These are phyloP conservation scores for Raphanus raphanistrum DNA, from an alignment of 345 rosid genomes.

Conservation along the genomic window DNA sequence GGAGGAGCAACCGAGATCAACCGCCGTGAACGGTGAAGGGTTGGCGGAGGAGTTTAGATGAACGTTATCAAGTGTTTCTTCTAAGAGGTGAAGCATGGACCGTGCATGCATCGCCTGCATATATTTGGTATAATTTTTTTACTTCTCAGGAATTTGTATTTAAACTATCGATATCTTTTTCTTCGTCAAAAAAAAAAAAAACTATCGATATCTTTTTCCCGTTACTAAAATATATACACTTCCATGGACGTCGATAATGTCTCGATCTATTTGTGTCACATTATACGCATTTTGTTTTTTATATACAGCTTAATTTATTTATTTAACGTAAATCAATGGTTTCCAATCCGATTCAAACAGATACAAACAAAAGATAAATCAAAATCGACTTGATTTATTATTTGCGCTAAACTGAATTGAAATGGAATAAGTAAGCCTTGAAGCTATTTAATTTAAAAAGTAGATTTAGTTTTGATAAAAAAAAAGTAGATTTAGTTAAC, in stretches of 20 bases:
- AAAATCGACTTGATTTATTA: neutral
- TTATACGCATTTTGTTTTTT: neutral
- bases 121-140: neutral
- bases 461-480: no score
- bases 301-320: neutral
- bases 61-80: slow-evolving; percentile 78
- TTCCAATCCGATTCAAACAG: neutral
- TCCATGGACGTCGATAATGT: slow-evolving; percentile 24
- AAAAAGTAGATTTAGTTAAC: neutral
- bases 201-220: neutral
- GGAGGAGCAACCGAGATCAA: slow-evolving; percentile 89
- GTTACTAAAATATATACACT: slow-evolving; percentile 13
- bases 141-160: neutral
- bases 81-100: slow-evolving; percentile 83
- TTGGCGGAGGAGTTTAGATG: slow-evolving; percentile 48
- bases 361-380: neutral
- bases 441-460: neutral
- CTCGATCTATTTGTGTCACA: slow-evolving; percentile 3
- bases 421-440: neutral
- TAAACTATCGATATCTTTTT: no score
- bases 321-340: neutral
- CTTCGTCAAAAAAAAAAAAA: no score
- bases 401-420: neutral
- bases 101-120: slow-evolving; percentile 85
- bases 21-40: slow-evolving; percentile 65